Percentiles rank a stretch among this genome's conserved stretches.
Conservation (phyloP, 352 stramenopile species). For the Phytophthora niederhauseri region DNA sequence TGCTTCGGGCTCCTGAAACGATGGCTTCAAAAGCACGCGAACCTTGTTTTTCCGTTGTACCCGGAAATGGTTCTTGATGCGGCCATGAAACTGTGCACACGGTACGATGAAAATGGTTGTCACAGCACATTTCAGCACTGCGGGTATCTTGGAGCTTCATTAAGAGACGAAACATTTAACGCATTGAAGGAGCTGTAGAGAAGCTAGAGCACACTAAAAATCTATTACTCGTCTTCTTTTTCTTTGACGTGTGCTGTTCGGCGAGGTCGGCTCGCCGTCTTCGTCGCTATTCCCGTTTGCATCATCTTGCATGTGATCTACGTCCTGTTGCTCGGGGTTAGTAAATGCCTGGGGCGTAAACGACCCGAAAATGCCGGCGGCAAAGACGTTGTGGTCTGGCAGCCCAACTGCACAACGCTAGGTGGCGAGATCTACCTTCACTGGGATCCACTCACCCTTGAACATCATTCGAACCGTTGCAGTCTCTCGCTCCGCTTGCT, state of each 20-base stretch:
- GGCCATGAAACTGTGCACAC: constrained; percentile 6
- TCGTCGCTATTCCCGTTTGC: neutral
- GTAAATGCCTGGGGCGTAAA: neutral
- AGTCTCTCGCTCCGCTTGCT: neutral
- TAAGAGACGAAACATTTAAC: constrained; percentile 3
- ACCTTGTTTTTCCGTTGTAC: constrained; percentile 7
- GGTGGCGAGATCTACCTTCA: neutral
- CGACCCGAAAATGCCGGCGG: neutral
- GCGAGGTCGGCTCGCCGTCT: neutral
- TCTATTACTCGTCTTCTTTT: neutral
- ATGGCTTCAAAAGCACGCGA: constrained; percentile 7
- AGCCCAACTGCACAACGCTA: neutral
- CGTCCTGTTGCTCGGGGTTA: neutral
- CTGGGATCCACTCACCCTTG: constrained; percentile 7
- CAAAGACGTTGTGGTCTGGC: neutral
- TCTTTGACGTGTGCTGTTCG: neutral
- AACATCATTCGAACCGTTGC: neutral
- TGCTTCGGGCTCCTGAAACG: constrained; percentile 9
- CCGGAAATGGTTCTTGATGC: constrained; percentile 2
- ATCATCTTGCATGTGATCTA: neutral
- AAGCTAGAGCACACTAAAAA: neutral
- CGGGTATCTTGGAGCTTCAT: neutral
- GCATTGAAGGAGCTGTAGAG: neutral
- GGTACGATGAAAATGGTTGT: constrained; percentile 1
- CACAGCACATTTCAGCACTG: constrained; percentile 1